Evolutionary conservation across 495 filamentous ascomycete genomes (phyloP).

Genomic region (Penicillium ochrochloron): DNA sequence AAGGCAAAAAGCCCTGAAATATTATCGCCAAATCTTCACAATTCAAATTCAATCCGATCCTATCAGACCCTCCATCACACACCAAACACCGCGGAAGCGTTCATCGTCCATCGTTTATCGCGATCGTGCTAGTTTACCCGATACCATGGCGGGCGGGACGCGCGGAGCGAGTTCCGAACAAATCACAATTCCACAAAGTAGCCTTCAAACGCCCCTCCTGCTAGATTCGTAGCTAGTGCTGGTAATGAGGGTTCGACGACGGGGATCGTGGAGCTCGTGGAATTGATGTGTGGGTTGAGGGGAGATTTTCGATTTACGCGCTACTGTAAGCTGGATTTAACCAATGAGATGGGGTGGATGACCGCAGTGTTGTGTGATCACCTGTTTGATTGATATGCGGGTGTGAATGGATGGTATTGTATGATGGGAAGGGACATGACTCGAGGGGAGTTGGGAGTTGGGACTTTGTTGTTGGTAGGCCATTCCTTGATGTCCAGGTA

Average conservation of each 20-base stretch:
- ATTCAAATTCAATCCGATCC: too few species aligned
- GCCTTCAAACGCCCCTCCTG: neutral
- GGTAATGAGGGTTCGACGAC: neutral
- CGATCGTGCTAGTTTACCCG: conserved; percentile 10
- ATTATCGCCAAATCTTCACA: neutral
- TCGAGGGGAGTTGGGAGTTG: neutral
- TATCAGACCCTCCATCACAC: neutral
- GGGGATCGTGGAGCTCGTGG: neutral
- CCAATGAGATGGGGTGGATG: neutral
- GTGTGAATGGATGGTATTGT: neutral
- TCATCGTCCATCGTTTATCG: neutral
- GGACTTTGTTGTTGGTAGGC: neutral
- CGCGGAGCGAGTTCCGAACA: neutral
- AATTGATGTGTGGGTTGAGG: neutral
- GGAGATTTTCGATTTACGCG: neutral
- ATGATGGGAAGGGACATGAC: neutral
- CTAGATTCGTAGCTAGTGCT: neutral
- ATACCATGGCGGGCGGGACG: conserved; percentile 1
- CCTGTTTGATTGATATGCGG: neutral
- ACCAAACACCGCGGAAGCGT: neutral
- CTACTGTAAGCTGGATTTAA: neutral
- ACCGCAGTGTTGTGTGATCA: neutral
- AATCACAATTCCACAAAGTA: neutral
- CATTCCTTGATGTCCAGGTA: too few species aligned
- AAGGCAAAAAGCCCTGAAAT: neutral